These are phyloP conservation scores for Fusarium floridanum DNA, from an alignment of 2,329 filamentous ascomycete genomes.

Conservation along the genomic window DNA sequence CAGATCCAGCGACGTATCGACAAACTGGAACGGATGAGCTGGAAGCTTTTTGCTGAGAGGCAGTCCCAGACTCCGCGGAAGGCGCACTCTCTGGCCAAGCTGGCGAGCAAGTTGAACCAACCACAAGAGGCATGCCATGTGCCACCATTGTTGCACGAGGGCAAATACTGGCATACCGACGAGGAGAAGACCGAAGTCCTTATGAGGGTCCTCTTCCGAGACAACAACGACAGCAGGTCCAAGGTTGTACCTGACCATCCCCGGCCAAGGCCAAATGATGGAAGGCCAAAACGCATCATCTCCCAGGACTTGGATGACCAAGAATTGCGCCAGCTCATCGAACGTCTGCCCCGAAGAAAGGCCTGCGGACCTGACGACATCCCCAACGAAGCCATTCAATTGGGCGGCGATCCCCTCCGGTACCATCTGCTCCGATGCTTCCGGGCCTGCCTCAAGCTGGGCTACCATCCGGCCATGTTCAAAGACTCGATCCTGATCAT, in stretches of 20 bases:
- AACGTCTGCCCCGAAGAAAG: background rate
- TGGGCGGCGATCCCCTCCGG: background rate
- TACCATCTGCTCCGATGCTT: slow-evolving; percentile 6
- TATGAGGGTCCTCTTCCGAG: background rate
- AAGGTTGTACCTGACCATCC: background rate
- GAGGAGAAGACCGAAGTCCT: background rate
- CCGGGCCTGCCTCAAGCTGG: slow-evolving; percentile 2
- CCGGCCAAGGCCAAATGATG: background rate
- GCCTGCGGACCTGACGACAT: slow-evolving; percentile 10
- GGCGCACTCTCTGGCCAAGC: background rate
- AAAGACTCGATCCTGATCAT: slow-evolving; percentile 15
- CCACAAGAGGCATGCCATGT: background rate
- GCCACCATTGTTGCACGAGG: background rate
- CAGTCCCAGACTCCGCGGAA: background rate
- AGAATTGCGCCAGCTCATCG: background rate
- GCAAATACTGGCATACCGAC: background rate
- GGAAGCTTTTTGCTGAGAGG: background rate
- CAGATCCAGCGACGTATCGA: background rate
- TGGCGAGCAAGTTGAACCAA: background rate
- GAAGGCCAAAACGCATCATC: background rate
- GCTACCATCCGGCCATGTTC: slow-evolving; percentile 12
- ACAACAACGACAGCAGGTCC: background rate
- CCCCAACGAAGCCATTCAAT: slow-evolving; percentile 16
- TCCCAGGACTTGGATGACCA: background rate
- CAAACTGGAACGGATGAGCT: background rate